Base-by-base conservation (phyloP, 2,329 filamentous ascomycete genomes). In the Coniochaeta prunicola region DNA sequence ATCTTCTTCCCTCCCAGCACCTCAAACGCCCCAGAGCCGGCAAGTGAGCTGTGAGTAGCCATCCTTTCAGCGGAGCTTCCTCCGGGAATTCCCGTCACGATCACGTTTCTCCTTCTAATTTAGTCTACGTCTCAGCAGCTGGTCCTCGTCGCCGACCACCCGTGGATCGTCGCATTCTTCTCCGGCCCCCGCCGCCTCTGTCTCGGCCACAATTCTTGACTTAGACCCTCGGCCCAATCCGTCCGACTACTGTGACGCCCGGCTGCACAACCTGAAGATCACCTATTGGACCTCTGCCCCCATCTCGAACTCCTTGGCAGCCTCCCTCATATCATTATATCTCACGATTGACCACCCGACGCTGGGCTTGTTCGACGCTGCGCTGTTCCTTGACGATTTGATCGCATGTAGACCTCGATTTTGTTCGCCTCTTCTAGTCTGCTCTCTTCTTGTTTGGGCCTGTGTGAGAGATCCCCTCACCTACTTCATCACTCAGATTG, bases 381-480 rank as follows among this genome's bases (percentile, higher is more conserved):
- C 63, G 40, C 56, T 65, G 19, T 64, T 65, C 42, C 34, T 65
- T n/a, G 58, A 45, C 28, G 64, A 63, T 54, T 58, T 65, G 21
- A 59, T 61, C 10, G 58, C 33, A 10, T 57, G 40, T 28, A 53
- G 57, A n/a, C 54, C 57, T 2, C 57, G 61, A 21, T 64, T 63
- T 40, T 65, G 64, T 59, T 63, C 60, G 4, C 64, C 59, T 1
- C 55, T 65, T 6, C 59, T 65, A 0, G 56, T 65, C 10, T 40
- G 38, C 10, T 59, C 64, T 4, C 21, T 65, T 34, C 62, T 65
- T 21, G 58, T 56, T 33, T 59, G 59, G 19, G 62, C 64, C 3
- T 64, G 60, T 53, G 61, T 63, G 60, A 19, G 61, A n/a, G n/a
- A n/a, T n/a, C n/a, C n/a, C n/a, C n/a, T n/a, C n/a, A n/a, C n/a